Base-by-base conservation (phyloP, 768 basidiomycete genomes). In the Cyathus striatus region DNA sequence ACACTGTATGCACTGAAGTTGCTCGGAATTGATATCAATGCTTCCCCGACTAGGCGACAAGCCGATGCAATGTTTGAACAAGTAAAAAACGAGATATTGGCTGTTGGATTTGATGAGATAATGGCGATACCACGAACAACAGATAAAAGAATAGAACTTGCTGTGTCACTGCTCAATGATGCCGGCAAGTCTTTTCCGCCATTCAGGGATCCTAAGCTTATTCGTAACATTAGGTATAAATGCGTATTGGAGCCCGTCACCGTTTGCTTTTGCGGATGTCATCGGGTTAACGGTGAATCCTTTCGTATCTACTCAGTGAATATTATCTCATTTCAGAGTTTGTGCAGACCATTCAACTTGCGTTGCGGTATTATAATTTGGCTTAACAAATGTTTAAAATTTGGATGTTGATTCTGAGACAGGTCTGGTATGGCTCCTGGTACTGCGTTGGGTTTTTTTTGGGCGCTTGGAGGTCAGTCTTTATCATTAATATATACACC, bases 351-450 rank as follows among this genome's bases (percentile, higher is more conserved):
- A 77, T 86, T 41, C 76, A 82, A 58, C 50, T 84, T 25, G 79
- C 82, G 16, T 57, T 85, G 32, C 65, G 79, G 83, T 83, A 57
- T 30, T 60, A 43, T 6, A 36, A 32, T 12, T 33, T 20, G 1
- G 23, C 20, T 41, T 23, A 26, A 30, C 27, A 9, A 13, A 17
- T 38, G 26, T n/a, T 26, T 30, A 12, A 26, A 16, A 10, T n/a
- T 7, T 14, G 38, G 10, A 6, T 23, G 12, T 23, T 7, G 25
- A 43, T 24, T 13, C 4, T 6, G 5, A 22, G 7, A 6, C 41
- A 85, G 81, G 21, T 76, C 72, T 42, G 86, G 84, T 4, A 81
- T 88, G 69, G 73, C 79, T 5, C 74, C 83, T 13, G 82, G 82
- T 4, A 79, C 81, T 6, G 77, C 81, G 1, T 59, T 83, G 14